phyloP scores from a whole-genome alignment of 2,329 filamentous ascomycete genomes.

The Chalara sp. region DNA sequence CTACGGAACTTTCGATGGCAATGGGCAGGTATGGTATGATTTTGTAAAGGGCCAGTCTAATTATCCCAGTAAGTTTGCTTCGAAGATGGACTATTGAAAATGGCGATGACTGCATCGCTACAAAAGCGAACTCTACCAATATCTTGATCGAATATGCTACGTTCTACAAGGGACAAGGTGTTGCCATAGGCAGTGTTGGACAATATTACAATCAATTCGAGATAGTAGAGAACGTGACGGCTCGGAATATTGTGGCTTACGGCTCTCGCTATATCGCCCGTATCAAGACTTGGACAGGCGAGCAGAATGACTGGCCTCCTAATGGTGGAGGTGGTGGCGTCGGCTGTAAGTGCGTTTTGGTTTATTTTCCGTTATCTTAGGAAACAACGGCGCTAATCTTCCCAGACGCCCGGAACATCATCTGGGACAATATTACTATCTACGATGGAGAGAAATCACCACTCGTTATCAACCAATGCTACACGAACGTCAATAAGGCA shows the following conservation, averaged over 20 bases:
- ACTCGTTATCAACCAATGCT: neutral
- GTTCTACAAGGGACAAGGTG: constrained; percentile 42
- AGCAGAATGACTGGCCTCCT: constrained; percentile 42
- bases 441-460: neutral
- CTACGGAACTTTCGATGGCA: constrained; percentile 49
- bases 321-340: constrained; percentile 52
- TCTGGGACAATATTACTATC: constrained; percentile 2
- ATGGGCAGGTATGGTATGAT: constrained; percentile 54
- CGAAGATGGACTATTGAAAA: constrained; percentile 43
- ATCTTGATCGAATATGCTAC: constrained; percentile 41
- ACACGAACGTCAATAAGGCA: constrained; percentile 10
- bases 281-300: constrained; percentile 53
- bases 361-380: neutral
- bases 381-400: neutral
- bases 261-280: constrained; percentile 43
- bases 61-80: constrained; percentile 27
- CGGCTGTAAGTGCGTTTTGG: constrained; percentile 26
- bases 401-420: neutral
- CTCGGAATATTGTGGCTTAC: constrained; percentile 38
- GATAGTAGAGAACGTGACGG: constrained; percentile 41
- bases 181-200: constrained; percentile 52
- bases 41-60: constrained; percentile 38
- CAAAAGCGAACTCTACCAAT: constrained; percentile 50
- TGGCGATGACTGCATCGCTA: constrained; percentile 46
- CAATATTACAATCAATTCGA: constrained; percentile 44